Percentiles rank a stretch among this genome's conserved stretches.
phyloP scores from a whole-genome alignment of 192 early-diverging fungal species.

The Tieghemiomyces parasiticus region DNA sequence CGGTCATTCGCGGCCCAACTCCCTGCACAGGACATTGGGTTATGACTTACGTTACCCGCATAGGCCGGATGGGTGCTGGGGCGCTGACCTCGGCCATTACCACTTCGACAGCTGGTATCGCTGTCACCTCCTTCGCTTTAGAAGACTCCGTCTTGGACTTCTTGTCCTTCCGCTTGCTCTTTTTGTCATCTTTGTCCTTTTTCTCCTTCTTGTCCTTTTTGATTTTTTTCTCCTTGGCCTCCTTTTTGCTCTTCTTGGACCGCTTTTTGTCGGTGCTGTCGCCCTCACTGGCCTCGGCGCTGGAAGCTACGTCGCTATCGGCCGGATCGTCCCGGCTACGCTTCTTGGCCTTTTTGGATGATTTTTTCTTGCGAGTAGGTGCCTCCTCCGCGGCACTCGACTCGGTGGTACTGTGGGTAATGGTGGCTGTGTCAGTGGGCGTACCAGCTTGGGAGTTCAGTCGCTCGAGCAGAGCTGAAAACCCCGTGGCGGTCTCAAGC shows the following conservation, averaged over 20 bases:
- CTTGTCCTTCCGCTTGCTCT: background rate
- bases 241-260: no score
- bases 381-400: conserved; percentile 7
- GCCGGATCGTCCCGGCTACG: no score
- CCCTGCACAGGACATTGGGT: no score
- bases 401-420: conserved; percentile 7
- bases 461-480: conserved; percentile 60
- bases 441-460: conserved; percentile 45
- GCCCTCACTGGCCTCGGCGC: no score
- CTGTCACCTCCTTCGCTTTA: background rate
- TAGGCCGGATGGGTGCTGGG: background rate
- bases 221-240: conserved; percentile 14
- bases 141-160: background rate
- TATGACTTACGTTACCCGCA: no score
- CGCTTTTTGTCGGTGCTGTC: no score
- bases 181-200: conserved; percentile 8
- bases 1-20: no score
- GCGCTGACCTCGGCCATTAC: no score
- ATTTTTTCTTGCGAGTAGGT: no score
- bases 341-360: conserved; percentile 20
- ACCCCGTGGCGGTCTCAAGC: conserved; percentile 85
- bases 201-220: conserved; percentile 17
- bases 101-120: no score
- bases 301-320: no score
- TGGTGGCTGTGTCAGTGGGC: conserved; percentile 16